phyloP scores from a whole-genome alignment of 495 filamentous ascomycete species.

The Tuber magnatum region DNA sequence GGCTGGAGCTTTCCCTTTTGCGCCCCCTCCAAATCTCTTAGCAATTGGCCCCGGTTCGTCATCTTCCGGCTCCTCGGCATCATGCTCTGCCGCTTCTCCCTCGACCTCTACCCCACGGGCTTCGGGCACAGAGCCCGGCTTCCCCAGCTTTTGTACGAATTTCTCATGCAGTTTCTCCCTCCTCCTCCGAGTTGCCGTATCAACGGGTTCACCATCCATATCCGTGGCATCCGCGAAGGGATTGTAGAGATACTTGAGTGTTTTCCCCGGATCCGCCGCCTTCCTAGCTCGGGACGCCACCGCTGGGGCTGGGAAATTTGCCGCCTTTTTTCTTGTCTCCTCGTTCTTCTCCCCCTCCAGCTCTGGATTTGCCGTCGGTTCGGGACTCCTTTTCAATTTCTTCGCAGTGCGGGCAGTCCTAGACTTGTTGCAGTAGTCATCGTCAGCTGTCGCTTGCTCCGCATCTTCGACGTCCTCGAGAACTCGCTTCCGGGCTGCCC shows the following conservation, averaged over 20 bases:
- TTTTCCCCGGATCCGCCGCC: slow-evolving; percentile 16
- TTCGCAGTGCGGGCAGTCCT: slow-evolving; percentile 24
- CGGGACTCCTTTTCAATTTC: slow-evolving; percentile 14
- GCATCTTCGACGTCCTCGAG: slow-evolving; percentile 28
- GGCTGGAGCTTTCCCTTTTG: slow-evolving; percentile 20
- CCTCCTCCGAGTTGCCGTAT: slow-evolving; percentile 42
- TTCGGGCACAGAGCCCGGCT: slow-evolving; percentile 57
- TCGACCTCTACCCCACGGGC: slow-evolving; percentile 45
- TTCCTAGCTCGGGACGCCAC: slow-evolving; percentile 2
- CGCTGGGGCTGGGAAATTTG: background rate
- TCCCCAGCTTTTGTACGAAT: slow-evolving; percentile 84
- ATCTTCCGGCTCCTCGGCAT: slow-evolving; percentile 44
- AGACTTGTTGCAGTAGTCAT: slow-evolving; percentile 21
- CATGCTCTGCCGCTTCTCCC: slow-evolving; percentile 55
- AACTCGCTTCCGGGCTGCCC: slow-evolving; percentile 21
- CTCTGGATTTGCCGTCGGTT: slow-evolving; percentile 19
- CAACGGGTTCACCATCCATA: slow-evolving; percentile 49
- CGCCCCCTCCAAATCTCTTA: slow-evolving; percentile 31
- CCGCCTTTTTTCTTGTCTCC: background rate
- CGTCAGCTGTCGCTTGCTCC: slow-evolving; percentile 32
- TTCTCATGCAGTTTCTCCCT: slow-evolving; percentile 72
- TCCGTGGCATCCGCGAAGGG: slow-evolving; percentile 39
- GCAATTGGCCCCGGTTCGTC: slow-evolving; percentile 25
- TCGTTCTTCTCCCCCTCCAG: slow-evolving; percentile 16
- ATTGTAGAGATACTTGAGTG: slow-evolving; percentile 25